Evolutionary conservation across 1,284 basidiomycete species (phyloP).

Genomic region (Butyriboletus appendiculatus): DNA sequence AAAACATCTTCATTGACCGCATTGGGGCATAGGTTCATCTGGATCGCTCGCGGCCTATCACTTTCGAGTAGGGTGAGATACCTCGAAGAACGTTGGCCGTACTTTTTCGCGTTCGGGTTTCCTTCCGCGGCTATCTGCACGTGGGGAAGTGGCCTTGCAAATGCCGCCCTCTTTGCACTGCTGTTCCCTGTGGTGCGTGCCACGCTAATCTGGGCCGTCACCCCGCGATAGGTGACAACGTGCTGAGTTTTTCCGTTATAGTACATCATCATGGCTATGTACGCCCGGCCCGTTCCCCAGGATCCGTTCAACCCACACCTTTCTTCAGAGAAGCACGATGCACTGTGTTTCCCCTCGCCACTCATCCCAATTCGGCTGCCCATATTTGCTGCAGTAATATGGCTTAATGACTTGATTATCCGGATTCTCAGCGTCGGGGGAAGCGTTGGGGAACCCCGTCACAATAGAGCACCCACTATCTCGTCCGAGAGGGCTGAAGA

Average conservation of each 20-base stretch:
- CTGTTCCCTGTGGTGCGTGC: constrained; percentile 68
- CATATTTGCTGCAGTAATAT: constrained; percentile 69
- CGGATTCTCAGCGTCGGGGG: constrained; percentile 60
- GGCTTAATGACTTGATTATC: constrained; percentile 73
- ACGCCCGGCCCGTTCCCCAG: constrained; percentile 61
- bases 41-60: constrained; percentile 72
- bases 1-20: constrained; percentile 7
- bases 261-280: constrained; percentile 81
- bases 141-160: constrained; percentile 71
- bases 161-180: constrained; percentile 75
- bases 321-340: constrained; percentile 37
- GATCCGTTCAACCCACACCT: constrained; percentile 69
- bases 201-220: constrained; percentile 13
- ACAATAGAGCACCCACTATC: constrained; percentile 41
- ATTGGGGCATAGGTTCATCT: constrained; percentile 58
- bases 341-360: constrained; percentile 64
- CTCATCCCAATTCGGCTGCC: constrained; percentile 77
- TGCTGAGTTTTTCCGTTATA: constrained; percentile 31
- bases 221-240: constrained; percentile 3
- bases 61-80: constrained; percentile 67
- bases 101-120: constrained; percentile 81
- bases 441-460: constrained; percentile 26
- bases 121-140: constrained; percentile 69
- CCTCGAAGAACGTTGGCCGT: constrained; percentile 84
- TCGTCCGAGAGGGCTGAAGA: constrained; percentile 54